A percentile compares a stretch with the other conserved stretches of the same genome.
These are phyloP conservation scores for Penicillium sumatraense DNA, from an alignment of 2,329 filamentous ascomycete species.

Conservation along the genomic window DNA sequence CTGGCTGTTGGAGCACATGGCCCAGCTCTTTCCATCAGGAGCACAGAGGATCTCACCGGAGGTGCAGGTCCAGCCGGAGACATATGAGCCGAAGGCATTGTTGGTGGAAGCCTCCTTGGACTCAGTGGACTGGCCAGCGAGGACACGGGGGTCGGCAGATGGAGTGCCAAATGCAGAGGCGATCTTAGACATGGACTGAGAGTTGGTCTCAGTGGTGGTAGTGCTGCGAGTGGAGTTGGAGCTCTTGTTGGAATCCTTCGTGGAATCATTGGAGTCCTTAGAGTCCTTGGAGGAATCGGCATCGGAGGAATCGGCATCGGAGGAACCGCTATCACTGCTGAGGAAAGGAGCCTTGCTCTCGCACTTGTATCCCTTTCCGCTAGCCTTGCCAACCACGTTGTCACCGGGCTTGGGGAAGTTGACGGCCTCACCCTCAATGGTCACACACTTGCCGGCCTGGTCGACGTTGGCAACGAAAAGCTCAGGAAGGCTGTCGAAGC, in stretches of 20 bases:
- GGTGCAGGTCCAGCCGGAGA: constrained; percentile 22
- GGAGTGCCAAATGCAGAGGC: constrained; percentile 15
- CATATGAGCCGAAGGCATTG: constrained; percentile 22
- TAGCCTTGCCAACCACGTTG: constrained; percentile 49
- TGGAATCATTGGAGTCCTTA: neutral
- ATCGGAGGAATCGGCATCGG: constrained; percentile 10
- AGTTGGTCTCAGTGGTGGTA: constrained; percentile 8
- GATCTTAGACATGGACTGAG: constrained; percentile 18
- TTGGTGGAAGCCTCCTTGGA: constrained; percentile 19
- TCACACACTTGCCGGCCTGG: constrained; percentile 59
- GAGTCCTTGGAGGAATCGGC: neutral
- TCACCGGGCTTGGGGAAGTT: constrained; percentile 69
- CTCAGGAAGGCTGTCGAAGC: constrained; percentile 63
- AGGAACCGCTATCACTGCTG: constrained; percentile 6
- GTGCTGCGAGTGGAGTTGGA: constrained; percentile 24
- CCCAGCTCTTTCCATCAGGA: constrained; percentile 37
- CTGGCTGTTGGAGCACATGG: constrained; percentile 36
- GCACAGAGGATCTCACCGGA: constrained; percentile 40
- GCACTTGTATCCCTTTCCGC: constrained; percentile 43
- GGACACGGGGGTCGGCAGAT: constrained; percentile 14
- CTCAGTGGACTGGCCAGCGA: neutral
- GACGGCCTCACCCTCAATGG: constrained; percentile 62
- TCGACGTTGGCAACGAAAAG: constrained; percentile 74
- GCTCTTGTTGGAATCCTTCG: constrained; percentile 10
- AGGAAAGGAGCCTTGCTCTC: constrained; percentile 37